Evolutionary conservation across 768 basidiomycete species (phyloP).

Genomic region (Fibroporia radiculosa): DNA sequence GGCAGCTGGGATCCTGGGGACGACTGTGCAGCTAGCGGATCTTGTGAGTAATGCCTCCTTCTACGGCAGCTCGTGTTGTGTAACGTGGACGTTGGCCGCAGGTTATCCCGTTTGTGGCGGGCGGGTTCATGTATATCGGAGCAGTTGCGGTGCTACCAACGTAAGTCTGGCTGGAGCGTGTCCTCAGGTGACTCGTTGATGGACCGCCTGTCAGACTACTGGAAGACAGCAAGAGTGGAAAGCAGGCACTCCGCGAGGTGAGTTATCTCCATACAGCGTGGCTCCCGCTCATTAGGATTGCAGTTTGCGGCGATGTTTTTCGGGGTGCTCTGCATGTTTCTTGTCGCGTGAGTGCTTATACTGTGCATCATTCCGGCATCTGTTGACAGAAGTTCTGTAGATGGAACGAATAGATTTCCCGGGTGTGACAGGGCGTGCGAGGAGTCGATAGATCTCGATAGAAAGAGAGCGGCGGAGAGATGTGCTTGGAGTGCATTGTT

Average conservation of each 20-base stretch:
- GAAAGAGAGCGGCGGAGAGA: no score
- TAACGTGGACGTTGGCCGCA: conserved; percentile 22
- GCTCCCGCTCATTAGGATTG: background rate
- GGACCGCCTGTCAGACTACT: conserved; percentile 46
- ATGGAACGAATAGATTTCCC: conserved; percentile 60
- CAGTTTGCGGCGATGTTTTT: conserved; percentile 90
- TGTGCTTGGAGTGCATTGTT: no score
- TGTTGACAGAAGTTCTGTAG: conserved; percentile 28
- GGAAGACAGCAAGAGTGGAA: conserved; percentile 80
- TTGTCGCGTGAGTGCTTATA: conserved; percentile 57
- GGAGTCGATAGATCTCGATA: background rate
- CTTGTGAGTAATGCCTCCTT: conserved; percentile 48
- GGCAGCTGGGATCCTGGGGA: conserved; percentile 75
- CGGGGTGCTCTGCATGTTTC: conserved; percentile 86
- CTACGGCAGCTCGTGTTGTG: background rate
- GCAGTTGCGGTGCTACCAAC: conserved; percentile 88
- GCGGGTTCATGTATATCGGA: conserved; percentile 90
- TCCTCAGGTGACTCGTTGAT: background rate
- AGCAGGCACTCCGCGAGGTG: conserved; percentile 88
- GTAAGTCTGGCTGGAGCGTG: conserved; percentile 36
- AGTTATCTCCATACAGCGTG: conserved; percentile 16
- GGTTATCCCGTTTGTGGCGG: conserved; percentile 87
- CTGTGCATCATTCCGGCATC: conserved; percentile 4
- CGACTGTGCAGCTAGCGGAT: conserved; percentile 71
- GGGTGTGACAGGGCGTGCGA: background rate